Base-by-base conservation (phyloP, 805 yeast species). In the Metschnikowia drakensbergensis region DNA sequence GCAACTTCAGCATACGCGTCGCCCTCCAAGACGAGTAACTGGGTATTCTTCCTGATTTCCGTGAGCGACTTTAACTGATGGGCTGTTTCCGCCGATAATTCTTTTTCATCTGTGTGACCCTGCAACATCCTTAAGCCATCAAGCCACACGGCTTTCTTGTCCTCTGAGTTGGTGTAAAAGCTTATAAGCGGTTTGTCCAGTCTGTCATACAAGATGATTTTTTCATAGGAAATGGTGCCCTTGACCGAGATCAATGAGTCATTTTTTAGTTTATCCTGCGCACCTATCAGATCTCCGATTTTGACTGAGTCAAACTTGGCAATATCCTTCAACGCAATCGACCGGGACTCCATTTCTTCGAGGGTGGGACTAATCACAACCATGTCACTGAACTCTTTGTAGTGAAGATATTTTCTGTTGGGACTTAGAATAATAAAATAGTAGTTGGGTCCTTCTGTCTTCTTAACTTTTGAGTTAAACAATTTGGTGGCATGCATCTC, bases 91-190 rank as follows among this genome's bases (percentile, higher is more conserved):
- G 47, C 53, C 0, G 75, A 69, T 30, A 72, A 62, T 32, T 66
- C 64, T 13, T 67, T 68, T 1, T 62, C 60, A 22, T 61, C 61
- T 3, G 57, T 61, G 52, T 60, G 55, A 4, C 72, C 73, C 51
- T 65, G 67, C 54, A 72, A 68, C 73, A 72, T 57, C 50, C 80
- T 81, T 47, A 88, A 63, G 0, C 95, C 96, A 65, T 88, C 96
- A 32, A 84, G 68, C 95, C 95, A 88, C 6, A 83, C 79, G 46
- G 78, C 80, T 37, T 84, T 81, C 42, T 80, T 76, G 42, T 84
- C 88, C 53, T 78, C 77, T 1, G 88, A 83, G 50, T 86, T 91
- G 10, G 87, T 79, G 60, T 76, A 87, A 57, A 87, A 84, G n/a
- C 74, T 63, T 47, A 87, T 71, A 8, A 82, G 54, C 17, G 67